Base-by-base conservation (phyloP, 495 filamentous ascomycete species). In the Polyplosphaeria fusca region DNA sequence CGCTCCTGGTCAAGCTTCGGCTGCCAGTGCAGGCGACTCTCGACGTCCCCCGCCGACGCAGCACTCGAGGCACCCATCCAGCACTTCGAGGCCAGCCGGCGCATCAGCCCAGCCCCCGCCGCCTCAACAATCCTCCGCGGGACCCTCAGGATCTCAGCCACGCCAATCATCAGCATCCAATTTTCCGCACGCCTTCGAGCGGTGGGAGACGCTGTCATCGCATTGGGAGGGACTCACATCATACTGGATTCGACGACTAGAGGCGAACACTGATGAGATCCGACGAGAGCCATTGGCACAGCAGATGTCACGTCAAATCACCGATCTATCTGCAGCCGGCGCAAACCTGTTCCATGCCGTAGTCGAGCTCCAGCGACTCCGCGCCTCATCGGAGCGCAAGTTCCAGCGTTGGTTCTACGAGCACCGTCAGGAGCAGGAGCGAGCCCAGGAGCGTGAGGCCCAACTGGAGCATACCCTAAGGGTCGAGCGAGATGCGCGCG, bases 361-460 rank as follows among this genome's bases (percentile, higher is more conserved):
- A 1, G 92, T 98, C 13, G 93, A 98, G 68, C 75, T 98, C 27
- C 93, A 98, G 66, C 85, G 93, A n/a, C 78, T 98, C 13, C 88
- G 93, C 19, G 93, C 94, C 18, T 94, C 88, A 19, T 96, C 91
- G 1, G 94, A 97, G 70, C 81, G 94, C 30, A 97, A 97, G 67
- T 98, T 98, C 68, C 94, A 97, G 70, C 84, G 94, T 37, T 98
- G 93, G 93, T 96, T 96, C 72, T 94, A 95, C 67, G 93, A 98
- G 63, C 95, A 89, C 1, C 83, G 91, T 40, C 78, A 83, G 35
- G 91, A 96, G 52, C 82, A 94, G 62, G 93, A 98, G 74, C 85
- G 87, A 12, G 74, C 84, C 35, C 84, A 88, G 56, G 93, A 96
- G 68, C 76, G 87, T n/a, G 87, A 88, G 50, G 88, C 79, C n/a